A percentile compares a stretch with the other conserved stretches of the same genome.
Evolutionary conservation across 495 filamentous ascomycete genomes (phyloP).

Genomic region (Neurospora pannonica): DNA sequence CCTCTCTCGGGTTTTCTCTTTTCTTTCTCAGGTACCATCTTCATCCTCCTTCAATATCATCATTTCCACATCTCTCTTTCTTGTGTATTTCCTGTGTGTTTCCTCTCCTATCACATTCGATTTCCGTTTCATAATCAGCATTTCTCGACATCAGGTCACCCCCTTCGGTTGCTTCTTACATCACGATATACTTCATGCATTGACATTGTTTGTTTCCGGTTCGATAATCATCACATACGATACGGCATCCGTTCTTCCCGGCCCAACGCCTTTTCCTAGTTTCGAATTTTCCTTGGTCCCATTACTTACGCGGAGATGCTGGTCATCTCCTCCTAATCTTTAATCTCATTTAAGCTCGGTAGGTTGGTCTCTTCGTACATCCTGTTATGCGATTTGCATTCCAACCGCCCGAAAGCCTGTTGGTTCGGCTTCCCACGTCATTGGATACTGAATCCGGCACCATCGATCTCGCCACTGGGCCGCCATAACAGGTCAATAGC

Average conservation of each 20-base stretch:
- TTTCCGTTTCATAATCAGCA: conserved; percentile 1
- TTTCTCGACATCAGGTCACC: conserved; percentile 1
- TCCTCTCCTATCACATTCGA: background rate
- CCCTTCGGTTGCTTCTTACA: conserved; percentile 1
- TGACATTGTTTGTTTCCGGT: background rate
- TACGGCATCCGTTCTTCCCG: background rate
- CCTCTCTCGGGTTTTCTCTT: conserved; percentile 2
- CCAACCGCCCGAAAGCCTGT: conserved; percentile 6
- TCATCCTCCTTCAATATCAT: conserved; percentile 10
- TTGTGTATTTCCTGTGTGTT: conserved; percentile 1
- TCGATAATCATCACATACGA: background rate
- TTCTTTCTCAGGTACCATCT: conserved; percentile 14
- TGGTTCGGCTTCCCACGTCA: conserved; percentile 10
- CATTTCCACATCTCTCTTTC: conserved; percentile 16
- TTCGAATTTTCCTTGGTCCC: background rate
- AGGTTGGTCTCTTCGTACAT: conserved; percentile 19
- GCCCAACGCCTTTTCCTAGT: background rate
- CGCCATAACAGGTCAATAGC: background rate
- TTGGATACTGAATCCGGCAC: conserved; percentile 11
- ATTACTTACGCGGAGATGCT: conserved; percentile 24
- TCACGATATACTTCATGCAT: background rate
- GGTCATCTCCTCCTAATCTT: conserved; percentile 27
- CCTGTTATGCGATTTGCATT: background rate
- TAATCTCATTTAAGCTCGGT: conserved; percentile 17
- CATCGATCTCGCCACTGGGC: conserved; percentile 1